Conservation (phyloP, 805 yeast genomes). For the Metschnikowia peoriensis region DNA sequence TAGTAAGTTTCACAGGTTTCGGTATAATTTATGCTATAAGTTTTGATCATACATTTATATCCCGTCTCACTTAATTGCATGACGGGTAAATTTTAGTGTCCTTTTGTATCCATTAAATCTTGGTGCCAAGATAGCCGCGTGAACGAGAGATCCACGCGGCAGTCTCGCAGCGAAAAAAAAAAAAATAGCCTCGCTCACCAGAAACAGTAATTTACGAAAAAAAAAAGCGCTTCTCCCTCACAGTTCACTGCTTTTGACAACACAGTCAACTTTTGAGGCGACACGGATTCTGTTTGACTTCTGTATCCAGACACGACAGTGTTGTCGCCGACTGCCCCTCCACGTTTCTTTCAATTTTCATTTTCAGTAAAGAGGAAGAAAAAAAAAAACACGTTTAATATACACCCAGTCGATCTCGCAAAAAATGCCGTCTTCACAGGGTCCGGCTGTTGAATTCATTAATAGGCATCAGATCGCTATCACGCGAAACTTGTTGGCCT, state of each 20-base stretch:
- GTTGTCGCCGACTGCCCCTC: conserved; percentile 4
- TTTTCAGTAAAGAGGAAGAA: not conserved
- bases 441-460: conserved; percentile 17
- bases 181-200: conserved; percentile 11
- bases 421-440: conserved; percentile 9
- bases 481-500: conserved; percentile 28
- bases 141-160: conserved; percentile 1
- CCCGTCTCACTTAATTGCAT: not conserved
- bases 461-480: conserved; percentile 38
- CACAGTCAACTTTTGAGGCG: conserved; percentile 5
- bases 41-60: not conserved
- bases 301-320: conserved; percentile 2
- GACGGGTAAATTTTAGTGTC: not conserved
- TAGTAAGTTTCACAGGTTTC: too few species aligned
- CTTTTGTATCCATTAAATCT: not conserved
- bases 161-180: conserved; percentile 6
- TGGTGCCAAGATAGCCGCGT: not conserved
- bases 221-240: conserved; percentile 1
- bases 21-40: not conserved
- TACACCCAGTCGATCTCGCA: not conserved
- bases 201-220: conserved; percentile 8
- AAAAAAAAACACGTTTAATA: not conserved
- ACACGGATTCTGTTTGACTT: not conserved
- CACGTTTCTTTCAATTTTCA: not conserved
- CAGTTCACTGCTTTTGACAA: not conserved